phyloP scores from a whole-genome alignment of 1,284 basidiomycete species.

The Laetiporus sulphureus region DNA sequence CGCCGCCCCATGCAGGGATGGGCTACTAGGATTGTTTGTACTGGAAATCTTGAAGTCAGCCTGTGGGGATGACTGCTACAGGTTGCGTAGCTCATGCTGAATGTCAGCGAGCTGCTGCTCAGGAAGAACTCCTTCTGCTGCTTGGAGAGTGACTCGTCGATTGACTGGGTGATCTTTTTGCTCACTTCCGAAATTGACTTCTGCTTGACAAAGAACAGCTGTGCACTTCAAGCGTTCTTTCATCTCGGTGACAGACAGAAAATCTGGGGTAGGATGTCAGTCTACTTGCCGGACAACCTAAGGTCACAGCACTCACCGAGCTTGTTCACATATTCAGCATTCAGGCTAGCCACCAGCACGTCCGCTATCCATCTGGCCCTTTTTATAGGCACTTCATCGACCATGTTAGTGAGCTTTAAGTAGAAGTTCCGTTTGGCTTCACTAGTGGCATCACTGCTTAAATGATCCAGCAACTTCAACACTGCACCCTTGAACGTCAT shows the following conservation, averaged over 20 bases:
- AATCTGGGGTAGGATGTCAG: slow-evolving; percentile 37
- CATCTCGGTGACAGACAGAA: slow-evolving; percentile 49
- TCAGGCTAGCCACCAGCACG: slow-evolving; percentile 57
- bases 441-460: slow-evolving; percentile 54
- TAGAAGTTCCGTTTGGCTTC: slow-evolving; percentile 54
- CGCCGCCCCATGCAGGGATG: slow-evolving; percentile 2
- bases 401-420: slow-evolving; percentile 54
- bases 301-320: slow-evolving; percentile 42
- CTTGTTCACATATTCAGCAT: slow-evolving; percentile 61
- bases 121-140: slow-evolving; percentile 82
- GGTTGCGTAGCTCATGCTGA: slow-evolving; percentile 73
- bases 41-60: too few species aligned
- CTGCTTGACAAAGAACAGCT: slow-evolving; percentile 65
- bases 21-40: too few species aligned
- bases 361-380: slow-evolving; percentile 69
- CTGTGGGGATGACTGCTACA: slow-evolving; percentile 32
- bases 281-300: too few species aligned
- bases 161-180: slow-evolving; percentile 67
- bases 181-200: slow-evolving; percentile 70
- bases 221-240: slow-evolving; percentile 57
- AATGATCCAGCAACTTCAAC: slow-evolving; percentile 56
- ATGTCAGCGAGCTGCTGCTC: slow-evolving; percentile 87
- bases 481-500: slow-evolving; percentile 64
- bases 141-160: slow-evolving; percentile 72
- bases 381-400: slow-evolving; percentile 56